A percentile compares a stretch with the other conserved stretches of the same genome.
These are phyloP conservation scores for Chaetomium cochliodes DNA, from an alignment of 495 filamentous ascomycete genomes.

Conservation along the genomic window DNA sequence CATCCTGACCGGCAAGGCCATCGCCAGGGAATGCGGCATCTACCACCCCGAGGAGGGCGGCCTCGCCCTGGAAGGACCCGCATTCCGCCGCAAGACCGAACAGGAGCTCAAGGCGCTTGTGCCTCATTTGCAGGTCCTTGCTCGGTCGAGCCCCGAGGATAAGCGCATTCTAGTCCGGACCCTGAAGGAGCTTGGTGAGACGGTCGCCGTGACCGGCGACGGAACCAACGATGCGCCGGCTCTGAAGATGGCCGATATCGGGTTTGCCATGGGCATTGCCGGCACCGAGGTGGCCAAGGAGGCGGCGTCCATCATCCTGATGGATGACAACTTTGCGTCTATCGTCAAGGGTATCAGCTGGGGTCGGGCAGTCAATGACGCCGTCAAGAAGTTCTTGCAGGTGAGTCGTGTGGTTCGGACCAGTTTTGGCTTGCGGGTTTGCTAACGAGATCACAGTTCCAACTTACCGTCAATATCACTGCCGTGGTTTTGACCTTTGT, in stretches of 20 bases:
- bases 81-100: conserved; percentile 72
- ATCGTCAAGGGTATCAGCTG: conserved; percentile 88
- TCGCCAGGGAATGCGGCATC: conserved; percentile 84
- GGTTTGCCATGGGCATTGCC: conserved; percentile 92
- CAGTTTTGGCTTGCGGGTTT: background rate
- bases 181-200: conserved; percentile 73
- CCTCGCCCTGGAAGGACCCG: conserved; percentile 80
- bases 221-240: conserved; percentile 90
- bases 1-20: conserved; percentile 73
- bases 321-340: conserved; percentile 86
- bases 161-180: conserved; percentile 75
- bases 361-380: conserved; percentile 90
- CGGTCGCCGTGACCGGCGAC: conserved; percentile 83
- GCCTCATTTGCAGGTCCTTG: conserved; percentile 75
- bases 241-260: conserved; percentile 81
- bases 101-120: conserved; percentile 67
- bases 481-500: conserved; percentile 81
- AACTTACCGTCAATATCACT: conserved; percentile 89
- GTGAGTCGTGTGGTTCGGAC: conserved; percentile 35
- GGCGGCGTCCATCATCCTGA: conserved; percentile 83
- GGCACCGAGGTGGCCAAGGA: conserved; percentile 92
- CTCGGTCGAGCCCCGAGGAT: conserved; percentile 83
- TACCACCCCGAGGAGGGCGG: conserved; percentile 68
- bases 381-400: conserved; percentile 84
- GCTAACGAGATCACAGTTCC: conserved; percentile 57